Evolutionary conservation across 306 rosid species (phyloP), one percentile per base, ranked within the genome.

Genomic region (Clitoria ternatea): DNA sequence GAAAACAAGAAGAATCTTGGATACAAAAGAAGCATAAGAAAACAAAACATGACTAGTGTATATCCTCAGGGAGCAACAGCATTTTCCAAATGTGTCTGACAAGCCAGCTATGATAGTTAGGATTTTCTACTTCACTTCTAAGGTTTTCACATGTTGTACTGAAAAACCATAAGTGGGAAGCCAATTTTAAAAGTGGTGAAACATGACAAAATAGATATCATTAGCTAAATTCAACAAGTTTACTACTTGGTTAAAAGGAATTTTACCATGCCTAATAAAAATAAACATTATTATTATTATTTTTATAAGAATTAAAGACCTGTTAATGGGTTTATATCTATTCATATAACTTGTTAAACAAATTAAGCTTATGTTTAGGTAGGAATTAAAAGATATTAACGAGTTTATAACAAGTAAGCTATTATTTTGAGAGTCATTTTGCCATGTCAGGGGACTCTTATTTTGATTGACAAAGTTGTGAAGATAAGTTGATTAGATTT

Each of bases 1-100:
- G 72, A 84, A 74, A 85, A 70, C 76, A 72, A 69, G 73, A 72
- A 78, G 83, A 82, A 82, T 66, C 82, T 78, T 24, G 15, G 61
- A 35, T 33, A 26, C 36, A 19, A 24, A 57, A 48, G 32, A 40
- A 35, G 33, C 30, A 14, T 8, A 74, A 63, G 29, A 75, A 79
- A 79, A 72, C 81, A 77, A 81, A 77, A 37, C 60, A 26, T 24
- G 61, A 39, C 73, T 5, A 32, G 48, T 64, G 73, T 74, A 53
- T 48, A 82, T 74, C 66, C 42, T 65, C 19, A 70, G 26, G 72
- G 54, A 37, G 49, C 45, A 61, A 69, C 66, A 40, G 44, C 45
- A 66, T 65, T 55, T 78, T 55, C 59, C 59, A 63, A 33, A 30
- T 55, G 63, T 18, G 11, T 59, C 87, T 82, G 88, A 82, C 84